Evolutionary conservation across 768 basidiomycete species (phyloP), one percentile per base, ranked within the genome.

Genomic region (Tulasnella sp.): DNA sequence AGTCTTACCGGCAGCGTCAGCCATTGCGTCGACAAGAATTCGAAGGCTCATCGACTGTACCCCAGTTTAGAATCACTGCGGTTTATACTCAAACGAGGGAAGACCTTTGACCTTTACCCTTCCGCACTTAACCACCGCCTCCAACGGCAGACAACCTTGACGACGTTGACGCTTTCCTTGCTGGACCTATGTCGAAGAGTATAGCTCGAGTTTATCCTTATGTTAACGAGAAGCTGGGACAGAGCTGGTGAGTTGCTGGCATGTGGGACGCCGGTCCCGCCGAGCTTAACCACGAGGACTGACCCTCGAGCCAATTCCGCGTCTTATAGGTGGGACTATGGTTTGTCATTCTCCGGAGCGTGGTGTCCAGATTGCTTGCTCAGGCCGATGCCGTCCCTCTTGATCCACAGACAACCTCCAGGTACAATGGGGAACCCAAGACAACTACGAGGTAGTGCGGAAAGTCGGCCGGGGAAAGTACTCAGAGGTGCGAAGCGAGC

Each of bases 401-500:
- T 52, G 12, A 52, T 24, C 8, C 52, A 8, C 80, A 89, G 90
- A 92, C 81, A 90, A 89, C 81, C 88, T 90, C 77, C 85, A 86
- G 81, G 87, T 92, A 77, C 89, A 91, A 78, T 92, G 91, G 91
- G 90, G 91, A 77, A 82, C 86, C n/a, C 89, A 91, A 80, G 90
- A 91, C 78, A 88, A 90, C 46, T 92, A 92, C 84, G 91, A 92
- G 83, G 88, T 92, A 79, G 87, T 91, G 74, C 85, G 89, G 77
- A 89, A 91, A 80, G 86, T 92, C 46, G 91, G 91, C 39, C 87
- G 91, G 56, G 91, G 91, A 75, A 90, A 91, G 83, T 91, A 92
- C 83, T 91, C 90, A 34, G 91, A 91, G 86, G 91, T 90, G 81
- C 75, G 86, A 83, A 31, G 3, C 9, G 24, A 73, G 31, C n/a